Percentiles rank a stretch among this genome's conserved stretches.
Conservation (phyloP, 1,284 basidiomycete species). For the Retiboletus flavoniger region DNA sequence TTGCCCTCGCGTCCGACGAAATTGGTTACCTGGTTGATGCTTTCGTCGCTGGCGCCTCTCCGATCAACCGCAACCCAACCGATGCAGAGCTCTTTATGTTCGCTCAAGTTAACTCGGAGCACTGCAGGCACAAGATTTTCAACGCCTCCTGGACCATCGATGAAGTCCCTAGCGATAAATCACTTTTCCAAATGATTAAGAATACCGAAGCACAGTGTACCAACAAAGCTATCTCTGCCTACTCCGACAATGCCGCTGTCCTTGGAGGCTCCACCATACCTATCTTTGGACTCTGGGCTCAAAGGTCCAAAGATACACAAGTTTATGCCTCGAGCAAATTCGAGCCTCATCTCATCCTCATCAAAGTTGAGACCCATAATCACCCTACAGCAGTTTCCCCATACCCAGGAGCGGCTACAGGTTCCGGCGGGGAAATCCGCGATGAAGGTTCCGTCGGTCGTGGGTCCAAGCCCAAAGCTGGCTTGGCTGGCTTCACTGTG, state of each 20-base stretch:
- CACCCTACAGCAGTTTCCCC: constrained; percentile 99
- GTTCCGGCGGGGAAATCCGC: constrained; percentile 96
- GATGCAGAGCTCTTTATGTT: constrained; percentile 99
- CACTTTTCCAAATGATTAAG: constrained; percentile 97
- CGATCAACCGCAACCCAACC: constrained; percentile 80
- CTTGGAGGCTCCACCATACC: constrained; percentile 78
- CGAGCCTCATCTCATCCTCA: constrained; percentile 87
- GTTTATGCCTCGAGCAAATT: constrained; percentile 54
- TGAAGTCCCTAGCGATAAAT: constrained; percentile 62
- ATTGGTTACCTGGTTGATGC: constrained; percentile 92
- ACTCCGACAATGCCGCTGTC: constrained; percentile 98
- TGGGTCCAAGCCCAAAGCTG: constrained; percentile 96
- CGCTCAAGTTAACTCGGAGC: constrained; percentile 99
- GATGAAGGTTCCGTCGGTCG: constrained; percentile 96
- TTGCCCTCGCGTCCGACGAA: constrained; percentile 89
- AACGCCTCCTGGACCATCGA: constrained; percentile 97
- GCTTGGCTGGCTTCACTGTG: constrained; percentile 91
- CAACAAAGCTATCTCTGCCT: constrained; percentile 88
- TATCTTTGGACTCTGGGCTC: constrained; percentile 70
- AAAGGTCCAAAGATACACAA: constrained; percentile 30
- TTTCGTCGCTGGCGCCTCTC: constrained; percentile 68
- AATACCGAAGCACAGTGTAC: constrained; percentile 87
- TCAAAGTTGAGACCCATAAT: constrained; percentile 99
- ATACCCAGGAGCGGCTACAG: constrained; percentile 95
- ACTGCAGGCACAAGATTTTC: constrained; percentile 99